Evolutionary conservation across 495 filamentous ascomycete genomes (phyloP), one percentile per base, ranked within the genome.

Genomic region (Aspergillus homomorphus): DNA sequence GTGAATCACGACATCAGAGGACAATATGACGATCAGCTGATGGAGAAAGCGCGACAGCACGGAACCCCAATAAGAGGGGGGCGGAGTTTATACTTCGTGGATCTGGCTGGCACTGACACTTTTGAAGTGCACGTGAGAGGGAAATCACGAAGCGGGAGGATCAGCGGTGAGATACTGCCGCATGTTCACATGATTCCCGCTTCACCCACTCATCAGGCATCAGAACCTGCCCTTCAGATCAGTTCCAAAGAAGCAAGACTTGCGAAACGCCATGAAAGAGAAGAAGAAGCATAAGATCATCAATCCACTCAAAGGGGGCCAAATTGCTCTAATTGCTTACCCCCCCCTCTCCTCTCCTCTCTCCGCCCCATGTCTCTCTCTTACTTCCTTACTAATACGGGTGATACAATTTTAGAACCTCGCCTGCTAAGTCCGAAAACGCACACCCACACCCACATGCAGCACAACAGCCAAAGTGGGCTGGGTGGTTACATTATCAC

Each of bases 91-190:
- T 46, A 46, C 45, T 46, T 22, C 9, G 7, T 0, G 10, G 22
- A 28, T 12, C 14, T 12, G n/a, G n/a, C n/a, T n/a, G n/a, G n/a
- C n/a, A n/a, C n/a, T n/a, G n/a, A n/a, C n/a, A n/a, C n/a, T n/a
- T n/a, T n/a, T n/a, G n/a, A n/a, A 21, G 14, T 4, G 46, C 23
- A 50, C 45, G 45, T 50, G 46, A 28, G 12, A 4, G 10, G 33
- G 48, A 18, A n/a, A 28, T 22, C 23, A 24, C 16, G 48, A 51
- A 23, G 48, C 48, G 48, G 48, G 1, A 24, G 24, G 16, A 24
- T 8, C 16, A 24, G 48, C 48, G 48, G 48, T 51, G 24, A 51
- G 48, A 51, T 51, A 51, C 23, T 51, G 48, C 48, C 48, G 24
- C 20, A 12, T 24, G 19, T 15, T 24, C 15, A 26, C 20, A 15